Percentiles rank a stretch among this genome's conserved stretches.
phyloP scores from a whole-genome alignment of 73 alveolate species.

The Tetrahymena malaccensis region DNA sequence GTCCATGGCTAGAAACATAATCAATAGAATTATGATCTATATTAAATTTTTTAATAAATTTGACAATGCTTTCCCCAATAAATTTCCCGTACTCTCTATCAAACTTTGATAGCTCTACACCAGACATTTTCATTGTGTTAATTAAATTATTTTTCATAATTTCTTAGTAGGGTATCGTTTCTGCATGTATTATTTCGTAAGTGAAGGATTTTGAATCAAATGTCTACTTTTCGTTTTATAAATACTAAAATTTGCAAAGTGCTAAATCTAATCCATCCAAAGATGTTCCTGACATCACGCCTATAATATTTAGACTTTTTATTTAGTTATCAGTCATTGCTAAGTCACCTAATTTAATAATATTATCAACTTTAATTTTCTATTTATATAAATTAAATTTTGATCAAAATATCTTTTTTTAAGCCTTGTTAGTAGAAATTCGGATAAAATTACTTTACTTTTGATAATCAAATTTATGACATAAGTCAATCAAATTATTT shows the following conservation, averaged over 20 bases:
- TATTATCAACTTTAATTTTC: too few relatives aligned
- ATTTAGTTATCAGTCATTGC: not conserved
- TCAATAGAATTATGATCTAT: not conserved
- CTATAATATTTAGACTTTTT: not conserved
- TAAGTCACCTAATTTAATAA: too few relatives aligned
- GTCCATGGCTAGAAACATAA: constrained; percentile 20
- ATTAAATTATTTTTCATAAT: not conserved
- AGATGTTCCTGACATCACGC: constrained; percentile 6
- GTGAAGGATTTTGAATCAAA: not conserved
- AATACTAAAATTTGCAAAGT: not conserved
- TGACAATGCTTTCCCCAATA: not conserved
- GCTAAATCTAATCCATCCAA: constrained; percentile 12
- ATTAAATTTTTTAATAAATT: not conserved
- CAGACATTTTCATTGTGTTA: not conserved
- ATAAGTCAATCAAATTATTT: too few relatives aligned
- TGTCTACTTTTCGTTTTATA: not conserved
- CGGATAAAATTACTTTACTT: not conserved
- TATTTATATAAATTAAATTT: too few relatives aligned
- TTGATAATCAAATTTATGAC: not conserved
- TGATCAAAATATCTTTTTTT: not conserved
- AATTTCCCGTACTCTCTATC: not conserved
- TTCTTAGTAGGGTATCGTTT: not conserved
- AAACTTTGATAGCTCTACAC: not conserved
- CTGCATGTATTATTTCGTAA: not conserved
- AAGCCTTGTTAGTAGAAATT: not conserved